Evolutionary conservation across 768 basidiomycete species (phyloP), one percentile per base, ranked within the genome.

Genomic region (Calocybe indica): DNA sequence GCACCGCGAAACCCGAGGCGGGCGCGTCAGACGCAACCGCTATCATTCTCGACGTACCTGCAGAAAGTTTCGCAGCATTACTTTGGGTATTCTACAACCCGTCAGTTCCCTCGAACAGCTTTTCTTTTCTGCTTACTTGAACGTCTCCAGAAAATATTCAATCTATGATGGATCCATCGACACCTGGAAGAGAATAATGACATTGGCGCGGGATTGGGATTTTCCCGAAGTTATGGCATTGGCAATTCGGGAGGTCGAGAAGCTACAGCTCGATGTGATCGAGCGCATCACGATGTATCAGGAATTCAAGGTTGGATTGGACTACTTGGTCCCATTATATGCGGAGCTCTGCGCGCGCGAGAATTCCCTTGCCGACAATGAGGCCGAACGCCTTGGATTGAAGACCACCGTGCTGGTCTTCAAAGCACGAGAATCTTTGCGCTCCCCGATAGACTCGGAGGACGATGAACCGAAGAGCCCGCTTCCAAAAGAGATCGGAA

Each of bases 81-180:
- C 58, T 81, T 0, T 80, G 78, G 72, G 70, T 80, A 0, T 80
- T 79, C 53, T 82, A 82, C 44, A 79, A 80, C 39, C 70, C 71
- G 76, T 79, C 51, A 53, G 72, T 57, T 2, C 7, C 28, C 12
- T 14, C 14, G 10, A 13, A 30, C 4, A 35, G 34, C 6, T 22
- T 11, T 12, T 9, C 29, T 13, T 28, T 15, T 33, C 3, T 35
- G 33, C 28, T 33, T 14, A 14, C 22, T 37, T 33, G 30, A 28
- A 49, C 35, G 29, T 28, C 35, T 22, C 35, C 53, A 87, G 83
- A 0, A 67, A 62, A 39, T 83, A 82, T 54, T 77, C 79, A 0
- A 61, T 78, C 1, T 83, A 83, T 43, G 67, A 74, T 6, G 76
- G 78, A 1, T 55, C 61, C 0, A 62, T 74, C 0, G 64, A 70